Evolutionary conservation across 2,329 filamentous ascomycete genomes (phyloP), one percentile per base, ranked within the genome.

Genomic region (Periglandula ipomoeae): DNA sequence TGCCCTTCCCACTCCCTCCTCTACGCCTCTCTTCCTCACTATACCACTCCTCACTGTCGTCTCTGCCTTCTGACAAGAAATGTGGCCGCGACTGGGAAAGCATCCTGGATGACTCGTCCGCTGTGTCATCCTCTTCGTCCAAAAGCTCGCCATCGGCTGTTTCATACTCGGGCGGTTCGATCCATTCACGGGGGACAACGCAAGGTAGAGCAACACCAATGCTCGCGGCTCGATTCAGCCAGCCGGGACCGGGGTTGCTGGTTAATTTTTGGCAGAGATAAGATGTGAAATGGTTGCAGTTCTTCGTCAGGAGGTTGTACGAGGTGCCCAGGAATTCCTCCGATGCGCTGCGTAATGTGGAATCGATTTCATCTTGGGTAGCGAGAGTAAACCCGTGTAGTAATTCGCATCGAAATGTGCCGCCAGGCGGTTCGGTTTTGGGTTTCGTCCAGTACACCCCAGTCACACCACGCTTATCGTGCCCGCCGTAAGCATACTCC

Each of bases 231-330:
- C 88, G 79, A 60, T 94, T 94, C 47, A 94, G 70, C 85, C 87
- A 94, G 17, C 66, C 68, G 0, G 88, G 88, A 0, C 85, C 85
- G 1, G 81, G 70, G 41, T 79, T 76, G 5, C 82, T 80, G 2
- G 86, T 91, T 48, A 94, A 74, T 55, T 78, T 79, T 62, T 84
- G 73, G 65, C 85, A 89, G 17, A 94, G 75, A 58, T 85, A 81
- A 19, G 81, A 81, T 2, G 87, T 91, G 63, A 94, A 94, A 64
- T 94, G 88, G 64, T 94, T 94, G 75, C 88, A 94, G 65, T 94
- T 94, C 57, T 82, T 82, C 19, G 83, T 89, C 40, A 94, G 74
- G 13, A 94, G 76, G 59, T 93, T 91, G 66, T 94, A 93, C 13
- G 78, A 77, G 0, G 82, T 82, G 22, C 88, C 88, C 49, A 82